Percentiles rank a stretch among this genome's conserved stretches.
Evolutionary conservation across 805 yeast genomes (phyloP).

Genomic region (Lachancea sp.): DNA sequence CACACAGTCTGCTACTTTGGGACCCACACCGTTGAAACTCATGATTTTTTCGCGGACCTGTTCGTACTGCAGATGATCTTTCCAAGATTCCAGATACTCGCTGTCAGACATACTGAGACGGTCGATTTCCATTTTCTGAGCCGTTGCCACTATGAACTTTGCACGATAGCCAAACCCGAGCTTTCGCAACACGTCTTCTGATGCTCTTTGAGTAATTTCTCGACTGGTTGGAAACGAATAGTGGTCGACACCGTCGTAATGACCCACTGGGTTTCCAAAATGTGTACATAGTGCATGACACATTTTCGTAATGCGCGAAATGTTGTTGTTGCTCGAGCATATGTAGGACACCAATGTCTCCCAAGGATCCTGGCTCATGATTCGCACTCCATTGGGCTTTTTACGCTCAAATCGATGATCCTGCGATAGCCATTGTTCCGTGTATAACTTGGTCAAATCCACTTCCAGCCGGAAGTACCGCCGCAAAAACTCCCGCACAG

Average conservation of each 20-base stretch:
- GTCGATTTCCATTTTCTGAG: slow-evolving; percentile 42
- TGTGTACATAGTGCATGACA: slow-evolving; percentile 69
- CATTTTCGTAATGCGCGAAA: slow-evolving; percentile 88
- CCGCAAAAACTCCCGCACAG: slow-evolving; percentile 37
- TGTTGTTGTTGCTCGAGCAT: slow-evolving; percentile 93
- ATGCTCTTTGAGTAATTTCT: slow-evolving; percentile 36
- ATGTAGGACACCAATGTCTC: slow-evolving; percentile 86
- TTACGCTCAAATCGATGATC: slow-evolving; percentile 44
- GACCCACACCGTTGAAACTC: slow-evolving; percentile 83
- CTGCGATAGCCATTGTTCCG: slow-evolving; percentile 47
- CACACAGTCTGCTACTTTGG: slow-evolving; percentile 96
- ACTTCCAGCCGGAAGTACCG: slow-evolving; percentile 70
- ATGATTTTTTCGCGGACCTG: slow-evolving; percentile 38
- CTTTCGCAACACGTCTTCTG: slow-evolving; percentile 41
- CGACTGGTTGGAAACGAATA: slow-evolving; percentile 72
- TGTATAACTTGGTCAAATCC: slow-evolving; percentile 46
- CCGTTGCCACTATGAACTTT: slow-evolving; percentile 75
- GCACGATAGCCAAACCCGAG: slow-evolving; percentile 88
- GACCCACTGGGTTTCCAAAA: slow-evolving; percentile 58
- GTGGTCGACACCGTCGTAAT: slow-evolving; percentile 48
- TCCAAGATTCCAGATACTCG: slow-evolving; percentile 32
- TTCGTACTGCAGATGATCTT: slow-evolving; percentile 38
- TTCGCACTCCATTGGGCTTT: slow-evolving; percentile 60
- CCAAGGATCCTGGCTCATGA: slow-evolving; percentile 94
- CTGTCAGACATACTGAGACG: slow-evolving; percentile 28